Evolutionary conservation across 345 rosid species (phyloP).

Genomic region (Clarkia xantiana): DNA sequence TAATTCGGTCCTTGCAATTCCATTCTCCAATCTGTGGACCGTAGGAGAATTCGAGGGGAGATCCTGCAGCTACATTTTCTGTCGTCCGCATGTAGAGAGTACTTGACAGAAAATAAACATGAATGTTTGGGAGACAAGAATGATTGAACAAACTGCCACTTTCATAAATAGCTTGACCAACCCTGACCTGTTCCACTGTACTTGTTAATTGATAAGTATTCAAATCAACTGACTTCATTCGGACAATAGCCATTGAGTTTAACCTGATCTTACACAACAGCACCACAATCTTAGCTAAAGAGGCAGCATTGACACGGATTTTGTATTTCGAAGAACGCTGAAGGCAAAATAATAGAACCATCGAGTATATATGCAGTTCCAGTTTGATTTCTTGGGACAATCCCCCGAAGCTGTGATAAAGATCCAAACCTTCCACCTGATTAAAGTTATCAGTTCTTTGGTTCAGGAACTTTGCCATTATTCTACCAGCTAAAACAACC

Average conservation of each 20-base stretch:
- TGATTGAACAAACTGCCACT: conserved; percentile 77
- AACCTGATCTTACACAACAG: conserved; percentile 66
- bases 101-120: conserved; percentile 75
- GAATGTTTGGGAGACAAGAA: conserved; percentile 79
- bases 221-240: conserved; percentile 41
- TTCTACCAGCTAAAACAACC: conserved; percentile 65
- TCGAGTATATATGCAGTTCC: conserved; percentile 56
- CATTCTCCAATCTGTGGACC: conserved; percentile 87
- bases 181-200: conserved; percentile 71
- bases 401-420: conserved; percentile 49
- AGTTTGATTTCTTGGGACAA: conserved; percentile 51
- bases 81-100: conserved; percentile 46
- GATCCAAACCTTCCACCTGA: conserved; percentile 29
- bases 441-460: conserved; percentile 20
- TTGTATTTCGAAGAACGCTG: conserved; percentile 26
- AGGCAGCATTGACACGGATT: conserved; percentile 39
- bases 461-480: conserved; percentile 36
- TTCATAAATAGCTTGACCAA: conserved; percentile 65
- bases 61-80: conserved; percentile 41
- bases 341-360: conserved; percentile 56
- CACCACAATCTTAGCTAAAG: conserved; percentile 30
- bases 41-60: conserved; percentile 70
- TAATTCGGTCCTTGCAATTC: conserved; percentile 53
- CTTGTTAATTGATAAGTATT: conserved; percentile 22
- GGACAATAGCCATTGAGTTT: conserved; percentile 62